Evolutionary conservation across 2,329 filamentous ascomycete species (phyloP), one percentile per base, ranked within the genome.

Genomic region (Talaromyces marneffei): DNA sequence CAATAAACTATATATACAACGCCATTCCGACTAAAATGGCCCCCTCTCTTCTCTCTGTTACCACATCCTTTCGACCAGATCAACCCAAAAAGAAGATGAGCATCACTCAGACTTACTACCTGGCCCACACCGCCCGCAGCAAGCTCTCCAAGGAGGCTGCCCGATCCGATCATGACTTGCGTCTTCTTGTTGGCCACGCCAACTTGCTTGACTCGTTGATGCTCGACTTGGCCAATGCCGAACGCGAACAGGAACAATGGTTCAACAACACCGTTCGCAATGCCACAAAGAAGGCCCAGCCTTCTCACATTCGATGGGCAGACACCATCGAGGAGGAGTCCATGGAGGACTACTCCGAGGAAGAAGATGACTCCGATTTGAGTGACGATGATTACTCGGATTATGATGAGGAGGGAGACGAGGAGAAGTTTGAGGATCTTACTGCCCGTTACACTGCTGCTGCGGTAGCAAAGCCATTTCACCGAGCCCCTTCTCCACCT

Each of bases 171-270:
- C 94, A 97, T 84, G 87, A 97, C 82, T 90, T 99, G 66, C 88
- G 93, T 74, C 86, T 95, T 50, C 89, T 99, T 64, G 94, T 99
- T 70, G 94, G 93, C 71, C 94, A 99, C 79, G 94, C 94, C 81
- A 99, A 97, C 84, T 88, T 97, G 53, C 90, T 99, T 76, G 94
- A 99, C 80, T 88, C 88, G 42, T 82, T 99, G 73, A 97, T 97
- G 94, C 76, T 87, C 65, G 85, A 94, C 68, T 90, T 99, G 63
- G 90, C 92, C 77, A 91, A 96, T 63, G 93, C 93, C 73, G 94
- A 97, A 83, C 86, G 87, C 70, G 92, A 97, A 77, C 94, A 97
- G 79, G 93, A 97, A 79, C 88, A 86, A 67, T 97, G 92, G 92
- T 97, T 97, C 87, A 95, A 97, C 85, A 89, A 92, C 77, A 94